These are phyloP conservation scores for Neonectria coccinea DNA, from an alignment of 2,329 filamentous ascomycete genomes.

Conservation along the genomic window DNA sequence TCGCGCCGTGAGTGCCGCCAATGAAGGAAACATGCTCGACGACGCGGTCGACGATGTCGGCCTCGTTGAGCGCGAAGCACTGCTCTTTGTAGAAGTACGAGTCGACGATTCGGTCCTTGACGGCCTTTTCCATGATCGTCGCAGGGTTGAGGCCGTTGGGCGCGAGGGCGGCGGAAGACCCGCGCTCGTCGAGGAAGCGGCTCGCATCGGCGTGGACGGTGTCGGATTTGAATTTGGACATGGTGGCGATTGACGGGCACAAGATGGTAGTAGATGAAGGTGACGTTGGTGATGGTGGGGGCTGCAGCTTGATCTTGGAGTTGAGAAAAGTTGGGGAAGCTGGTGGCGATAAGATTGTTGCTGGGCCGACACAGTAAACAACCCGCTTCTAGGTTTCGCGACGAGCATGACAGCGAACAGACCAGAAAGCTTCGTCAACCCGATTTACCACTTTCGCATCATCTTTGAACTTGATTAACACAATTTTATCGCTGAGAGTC, in stretches of 20 bases:
- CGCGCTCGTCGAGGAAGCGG: conserved; percentile 89
- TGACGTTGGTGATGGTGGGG: conserved; percentile 31
- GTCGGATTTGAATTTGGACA: conserved; percentile 56
- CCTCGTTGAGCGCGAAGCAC: conserved; percentile 93
- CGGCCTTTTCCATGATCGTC: conserved; percentile 95
- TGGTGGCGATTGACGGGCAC: conserved; percentile 35
- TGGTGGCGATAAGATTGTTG: conserved; percentile 58
- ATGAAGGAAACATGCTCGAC: conserved; percentile 84
- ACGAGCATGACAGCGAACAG: conserved; percentile 35
- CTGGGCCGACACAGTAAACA: conserved; percentile 53
- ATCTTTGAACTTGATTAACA: not conserved
- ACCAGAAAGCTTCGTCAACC: conserved; percentile 10
- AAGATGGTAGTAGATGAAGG: conserved; percentile 21
- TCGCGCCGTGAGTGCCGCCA: conserved; percentile 86
- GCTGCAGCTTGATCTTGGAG: conserved; percentile 30
- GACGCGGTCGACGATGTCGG: conserved; percentile 86
- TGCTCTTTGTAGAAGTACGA: conserved; percentile 99
- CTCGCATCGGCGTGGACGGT: conserved; percentile 83
- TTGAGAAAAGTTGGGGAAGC: conserved; percentile 37
- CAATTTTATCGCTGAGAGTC: not conserved
- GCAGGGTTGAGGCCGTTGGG: conserved; percentile 92
- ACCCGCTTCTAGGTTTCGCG: conserved; percentile 17
- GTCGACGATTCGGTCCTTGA: conserved; percentile 94
- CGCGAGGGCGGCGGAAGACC: conserved; percentile 79
- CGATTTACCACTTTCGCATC: conserved; percentile 1